Evolutionary conservation across 2,329 filamentous ascomycete genomes (phyloP), one percentile per base, ranked within the genome.

Genomic region (Phoma sp.): DNA sequence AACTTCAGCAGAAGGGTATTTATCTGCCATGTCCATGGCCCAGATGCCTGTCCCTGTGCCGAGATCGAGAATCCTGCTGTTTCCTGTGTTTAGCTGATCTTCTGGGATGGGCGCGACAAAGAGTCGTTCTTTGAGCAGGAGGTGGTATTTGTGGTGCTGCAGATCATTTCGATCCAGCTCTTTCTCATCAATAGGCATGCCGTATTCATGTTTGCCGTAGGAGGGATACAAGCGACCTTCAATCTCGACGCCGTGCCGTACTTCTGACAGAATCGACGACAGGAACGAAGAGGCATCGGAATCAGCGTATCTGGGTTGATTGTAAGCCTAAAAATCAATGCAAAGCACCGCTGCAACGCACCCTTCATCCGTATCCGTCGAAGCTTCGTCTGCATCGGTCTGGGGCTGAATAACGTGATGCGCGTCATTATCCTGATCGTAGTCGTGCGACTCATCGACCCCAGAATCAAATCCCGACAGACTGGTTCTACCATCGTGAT

Each of bases 51-150:
- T 64, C 1, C 65, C 65, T 0, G 63, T 68, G 2, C 62, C 63
- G 4, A 67, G 57, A 31, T 67, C 62, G 13, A 68, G 59, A n/a
- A 68, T 53, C 6, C 60, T 57, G 55, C 78, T 76, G 51, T 65
- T 68, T 62, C 68, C 62, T 6, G 45, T 40, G 22, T 44, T 29
- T 2, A 68, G 46, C 12, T 43, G 56, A 1, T 43, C 39, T 3
- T 65, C 57, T 9, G 58, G 40, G 13, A 68, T 50, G 15, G 63
- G 65, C 0, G 62, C 54, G 22, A 61, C 45, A 36, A 57, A 62
- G 4, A 67, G 57, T 4, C 56, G 58, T 29, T 63, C 58, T 25
- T 48, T 57, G 13, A 65, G 58, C 2, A 66, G 39, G 3, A 68
- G 56, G 3, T 43, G 60, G 55, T 67, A 67, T 35, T 66, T 68